phyloP scores from a whole-genome alignment of 768 basidiomycete genomes.

The Mycena epipterygia region DNA sequence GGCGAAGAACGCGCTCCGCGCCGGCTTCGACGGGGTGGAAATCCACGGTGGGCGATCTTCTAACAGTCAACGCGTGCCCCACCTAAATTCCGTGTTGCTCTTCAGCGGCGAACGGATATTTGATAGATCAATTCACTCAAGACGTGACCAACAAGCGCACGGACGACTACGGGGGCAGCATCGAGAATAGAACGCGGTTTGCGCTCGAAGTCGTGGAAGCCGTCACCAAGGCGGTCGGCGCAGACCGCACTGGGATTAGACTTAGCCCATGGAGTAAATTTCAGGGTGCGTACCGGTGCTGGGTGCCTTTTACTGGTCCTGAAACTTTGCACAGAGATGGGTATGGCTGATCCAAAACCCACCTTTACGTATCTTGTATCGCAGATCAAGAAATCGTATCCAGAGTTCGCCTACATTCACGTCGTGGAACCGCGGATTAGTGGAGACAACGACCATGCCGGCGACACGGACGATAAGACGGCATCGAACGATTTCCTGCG shows the following conservation, averaged over 20 bases:
- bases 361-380: constrained; percentile 59
- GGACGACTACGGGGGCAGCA: constrained; percentile 66
- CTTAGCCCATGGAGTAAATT: constrained; percentile 58
- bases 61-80: too few relatives aligned
- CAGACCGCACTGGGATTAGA: constrained; percentile 59
- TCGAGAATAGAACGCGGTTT: constrained; percentile 65
- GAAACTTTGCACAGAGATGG: constrained; percentile 44
- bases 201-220: constrained; percentile 61
- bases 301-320: background rate
- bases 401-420: constrained; percentile 62
- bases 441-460: constrained; percentile 17
- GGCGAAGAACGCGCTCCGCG: constrained; percentile 47
- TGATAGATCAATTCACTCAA: constrained; percentile 62
- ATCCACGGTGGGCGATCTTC: constrained; percentile 40
- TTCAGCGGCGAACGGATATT: constrained; percentile 38
- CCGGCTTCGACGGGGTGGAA: constrained; percentile 56
- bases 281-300: constrained; percentile 6
- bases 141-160: constrained; percentile 56
- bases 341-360: constrained; percentile 59
- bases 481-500: constrained; percentile 47
- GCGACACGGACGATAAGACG: background rate
- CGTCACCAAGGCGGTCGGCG: constrained; percentile 58
- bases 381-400: constrained; percentile 51
- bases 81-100: background rate
- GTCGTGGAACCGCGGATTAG: constrained; percentile 46